A percentile compares a stretch with the other conserved stretches of the same genome.
Conservation (phyloP, 257 asterid species). For the Lycium barbarum region DNA sequence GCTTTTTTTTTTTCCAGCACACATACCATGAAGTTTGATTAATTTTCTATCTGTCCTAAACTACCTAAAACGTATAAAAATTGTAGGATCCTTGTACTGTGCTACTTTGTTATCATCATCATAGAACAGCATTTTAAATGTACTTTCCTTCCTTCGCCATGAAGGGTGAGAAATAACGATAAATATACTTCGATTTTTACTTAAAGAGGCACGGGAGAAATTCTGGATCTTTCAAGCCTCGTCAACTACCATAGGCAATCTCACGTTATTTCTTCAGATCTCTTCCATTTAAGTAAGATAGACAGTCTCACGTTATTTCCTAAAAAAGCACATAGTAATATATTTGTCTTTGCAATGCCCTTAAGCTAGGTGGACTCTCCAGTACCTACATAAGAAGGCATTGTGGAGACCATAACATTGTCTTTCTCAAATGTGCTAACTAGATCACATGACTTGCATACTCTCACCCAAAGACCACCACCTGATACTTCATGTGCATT, state of each 20-base stretch:
- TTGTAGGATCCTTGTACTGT: background rate
- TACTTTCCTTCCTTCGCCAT: background rate
- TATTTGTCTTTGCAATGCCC: background rate
- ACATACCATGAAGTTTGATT: background rate
- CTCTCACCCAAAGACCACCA: background rate
- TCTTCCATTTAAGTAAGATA: background rate
- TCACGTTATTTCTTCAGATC: background rate
- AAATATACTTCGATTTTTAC: background rate
- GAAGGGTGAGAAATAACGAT: background rate
- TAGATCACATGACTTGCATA: background rate
- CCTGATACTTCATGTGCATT: background rate
- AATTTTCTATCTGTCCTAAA: background rate
- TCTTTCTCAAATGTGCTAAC: background rate
- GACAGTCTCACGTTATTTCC: background rate
- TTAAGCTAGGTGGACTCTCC: background rate
- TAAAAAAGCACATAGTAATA: background rate
- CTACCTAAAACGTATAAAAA: conserved; percentile 8
- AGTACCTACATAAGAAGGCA: background rate
- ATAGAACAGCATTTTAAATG: background rate
- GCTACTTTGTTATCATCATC: background rate
- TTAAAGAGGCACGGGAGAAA: background rate
- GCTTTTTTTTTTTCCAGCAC: background rate
- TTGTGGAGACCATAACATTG: background rate
- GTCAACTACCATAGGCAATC: background rate
- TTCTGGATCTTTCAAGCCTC: background rate